Base-by-base conservation (phyloP, 176 grass and related monocot species). In the Hsuehochloa calcarea region DNA sequence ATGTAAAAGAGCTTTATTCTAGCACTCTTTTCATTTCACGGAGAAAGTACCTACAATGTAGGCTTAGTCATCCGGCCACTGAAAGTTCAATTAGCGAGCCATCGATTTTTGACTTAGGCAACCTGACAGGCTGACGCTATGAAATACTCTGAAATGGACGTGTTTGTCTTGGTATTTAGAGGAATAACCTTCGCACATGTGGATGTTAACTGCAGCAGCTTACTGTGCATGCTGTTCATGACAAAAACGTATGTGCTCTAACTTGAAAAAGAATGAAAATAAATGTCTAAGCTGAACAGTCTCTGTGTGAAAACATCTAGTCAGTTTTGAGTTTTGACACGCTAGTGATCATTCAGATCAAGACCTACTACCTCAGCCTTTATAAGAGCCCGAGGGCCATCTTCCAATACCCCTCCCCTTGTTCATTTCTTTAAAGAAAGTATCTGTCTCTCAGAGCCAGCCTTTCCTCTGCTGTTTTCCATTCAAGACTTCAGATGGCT, bases 401-500 rank as follows among this genome's bases (percentile, higher is more conserved):
- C 56, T n/a, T 41, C 69, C 60, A 38, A 20, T 20, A 23, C 44
- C 23, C 58, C 70, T 81, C 56, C 27, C 62, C 23, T 40, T 16
- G 31, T 5, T 47, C 76, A 52, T 26, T 71, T 25, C 75, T 68
- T 9, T 54, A 26, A 68, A 20, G 62, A 54, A 13, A 65, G 4
- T n/a, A 9, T 22, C 34, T 4, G 3, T 9, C 20, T 8, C 19
- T 43, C 44, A 49, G 46, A 81, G 37, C 51, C 54, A 19, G 14
- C 25, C 38, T 65, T 12, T n/a, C n/a, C 79, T 45, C 27, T 56
- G 6, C 10, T 34, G 4, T 7, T 19, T 8, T 13, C 56, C 9
- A 6, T 22, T 60, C 9, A 67, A 69, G 6, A 7, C 16, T 62
- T 31, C 44, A 80, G 66, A 93, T 93, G 92, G 88, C 86, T 34